These are phyloP conservation scores for Tolypocladium cylindrosporum DNA, from an alignment of 2,329 filamentous ascomycete species.

Conservation along the genomic window DNA sequence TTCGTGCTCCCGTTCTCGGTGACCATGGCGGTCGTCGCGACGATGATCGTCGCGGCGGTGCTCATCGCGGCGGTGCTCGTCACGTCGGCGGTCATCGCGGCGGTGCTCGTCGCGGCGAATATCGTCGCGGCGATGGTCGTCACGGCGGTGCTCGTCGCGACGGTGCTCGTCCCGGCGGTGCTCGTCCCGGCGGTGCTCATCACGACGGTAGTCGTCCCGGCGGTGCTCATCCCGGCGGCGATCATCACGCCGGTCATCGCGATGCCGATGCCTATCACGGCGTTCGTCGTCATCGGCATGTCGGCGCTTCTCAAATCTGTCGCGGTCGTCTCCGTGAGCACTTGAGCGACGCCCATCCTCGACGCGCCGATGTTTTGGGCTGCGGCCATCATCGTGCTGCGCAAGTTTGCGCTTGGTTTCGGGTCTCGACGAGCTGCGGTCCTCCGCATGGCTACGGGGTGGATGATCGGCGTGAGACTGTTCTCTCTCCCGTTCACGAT, in stretches of 20 bases:
- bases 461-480: constrained; percentile 34
- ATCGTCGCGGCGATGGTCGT: constrained; percentile 7
- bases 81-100: constrained; percentile 13
- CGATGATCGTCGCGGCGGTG: constrained; percentile 13
- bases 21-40: constrained; percentile 11
- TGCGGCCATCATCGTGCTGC: constrained; percentile 31
- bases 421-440: constrained; percentile 38
- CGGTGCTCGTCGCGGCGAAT: constrained; percentile 6
- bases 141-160: constrained; percentile 9
- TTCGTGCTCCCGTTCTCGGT: constrained; percentile 13
- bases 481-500: constrained; percentile 37
- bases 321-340: constrained; percentile 25
- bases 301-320: constrained; percentile 19
- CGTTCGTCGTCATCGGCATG: constrained; percentile 14
- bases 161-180: constrained; percentile 11
- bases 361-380: constrained; percentile 30
- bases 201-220: constrained; percentile 9
- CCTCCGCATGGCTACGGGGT: constrained; percentile 41
- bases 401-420: constrained; percentile 54
- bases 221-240: constrained; percentile 15
- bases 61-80: constrained; percentile 11
- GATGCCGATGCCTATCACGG: constrained; percentile 23
- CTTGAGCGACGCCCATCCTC: constrained; percentile 29
- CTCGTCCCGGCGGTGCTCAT: constrained; percentile 9
- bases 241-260: constrained; percentile 13